Evolutionary conservation across 345 rosid genomes (phyloP).

Genomic region (Jatropha curcas): DNA sequence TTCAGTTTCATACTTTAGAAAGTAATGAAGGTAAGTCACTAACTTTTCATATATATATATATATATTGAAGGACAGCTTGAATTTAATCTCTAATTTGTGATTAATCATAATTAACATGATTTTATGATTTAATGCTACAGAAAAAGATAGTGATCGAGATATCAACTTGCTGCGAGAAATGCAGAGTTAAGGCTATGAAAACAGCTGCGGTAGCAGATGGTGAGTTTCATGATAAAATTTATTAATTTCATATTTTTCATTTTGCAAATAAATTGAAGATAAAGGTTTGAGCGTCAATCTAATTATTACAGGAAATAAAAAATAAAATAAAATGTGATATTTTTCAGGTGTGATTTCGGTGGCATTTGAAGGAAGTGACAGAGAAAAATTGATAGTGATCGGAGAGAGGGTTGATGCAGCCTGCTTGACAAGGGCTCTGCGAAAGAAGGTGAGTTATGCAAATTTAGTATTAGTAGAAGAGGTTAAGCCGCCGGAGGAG

Average conservation of each 20-base stretch:
- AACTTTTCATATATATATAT: not conserved
- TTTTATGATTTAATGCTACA: conserved; percentile 15
- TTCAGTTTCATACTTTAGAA: not conserved
- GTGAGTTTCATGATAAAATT: conserved; percentile 5
- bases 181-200: conserved; percentile 40
- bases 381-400: conserved; percentile 38
- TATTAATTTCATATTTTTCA: too few relatives aligned
- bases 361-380: conserved; percentile 40
- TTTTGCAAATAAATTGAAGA: too few relatives aligned
- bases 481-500: conserved; percentile 15
- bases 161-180: conserved; percentile 32
- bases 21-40: conserved; percentile 4
- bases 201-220: conserved; percentile 36
- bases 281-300: too few relatives aligned
- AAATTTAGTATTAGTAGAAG: conserved; percentile 33
- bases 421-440: conserved; percentile 31
- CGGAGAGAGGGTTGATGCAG: conserved; percentile 44
- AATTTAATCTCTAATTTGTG: not conserved
- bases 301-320: too few relatives aligned
- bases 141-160: conserved; percentile 42
- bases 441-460: conserved; percentile 41
- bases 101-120: not conserved
- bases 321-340: too few relatives aligned
- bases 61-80: not conserved
- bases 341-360: conserved; percentile 43